Evolutionary conservation across 441 rosid genomes (phyloP), one percentile per base, ranked within the genome.

Genomic region (Gossypium aridum): DNA sequence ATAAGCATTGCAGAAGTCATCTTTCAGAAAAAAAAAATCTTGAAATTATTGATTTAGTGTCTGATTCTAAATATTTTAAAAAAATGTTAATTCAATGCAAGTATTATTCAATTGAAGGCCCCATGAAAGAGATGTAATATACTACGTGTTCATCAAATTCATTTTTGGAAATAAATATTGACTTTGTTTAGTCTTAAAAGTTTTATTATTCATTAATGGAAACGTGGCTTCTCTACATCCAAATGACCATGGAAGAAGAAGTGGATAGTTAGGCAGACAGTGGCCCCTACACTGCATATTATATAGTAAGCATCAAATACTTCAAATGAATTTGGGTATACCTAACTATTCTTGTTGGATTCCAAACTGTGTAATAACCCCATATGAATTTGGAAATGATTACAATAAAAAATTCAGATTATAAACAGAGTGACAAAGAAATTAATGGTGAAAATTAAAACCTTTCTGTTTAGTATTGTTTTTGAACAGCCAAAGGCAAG

Each of bases 201-300:
- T 37, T 67, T 20, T 20, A 25, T 51, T 22, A 17, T 57, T 16
- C 5, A 47, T n/a, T 31, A 43, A 10, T 61, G 7, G 39, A 66
- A 79, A 43, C 82, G 80, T 80, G 83, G 84, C 80, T 47, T 51
- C 34, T 23, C 53, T 61, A 31, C 34, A 59, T 67, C 86, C 86
- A 77, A 65, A 19, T 16, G 39, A 54, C 7, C 47, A 70, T 19
- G 53, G 49, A 10, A 43, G 49, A 70, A 70, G 79, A 72, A 79
- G 74, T 79, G 76, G 53, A 49, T 10, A 10, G 25, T 8, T 55
- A 55, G 25, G 61, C 61, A 55, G 61, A 10, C 61, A 55, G 25
- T 55, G 61, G 22, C 72, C 49, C 17, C 63, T 26, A n/a, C 23
- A 39, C 5, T 43, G 49, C 49, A 43, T 43, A 43, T 43, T 10